Percentiles rank a stretch among this genome's conserved stretches.
phyloP scores from a whole-genome alignment of 2,329 filamentous ascomycete genomes.

The Zasmidium cellare region DNA sequence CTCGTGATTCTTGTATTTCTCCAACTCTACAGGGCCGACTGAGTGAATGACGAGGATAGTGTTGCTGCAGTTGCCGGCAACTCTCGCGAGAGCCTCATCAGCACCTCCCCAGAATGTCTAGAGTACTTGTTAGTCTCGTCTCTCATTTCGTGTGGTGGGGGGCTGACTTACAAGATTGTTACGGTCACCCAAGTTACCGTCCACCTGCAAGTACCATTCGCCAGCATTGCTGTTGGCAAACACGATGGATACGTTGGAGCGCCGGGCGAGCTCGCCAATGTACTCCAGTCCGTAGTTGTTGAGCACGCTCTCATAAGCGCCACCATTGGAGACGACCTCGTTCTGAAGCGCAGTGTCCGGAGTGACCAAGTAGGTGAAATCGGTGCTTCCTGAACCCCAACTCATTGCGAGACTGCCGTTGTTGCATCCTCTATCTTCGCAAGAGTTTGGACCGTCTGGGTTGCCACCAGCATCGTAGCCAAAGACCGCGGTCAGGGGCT shows the following conservation, averaged over 20 bases:
- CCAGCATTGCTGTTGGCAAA: slow-evolving; percentile 52
- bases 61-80: slow-evolving; percentile 37
- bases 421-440: slow-evolving; percentile 45
- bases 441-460: slow-evolving; percentile 49
- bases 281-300: slow-evolving; percentile 28
- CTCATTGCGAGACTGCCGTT: slow-evolving; percentile 47
- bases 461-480: slow-evolving; percentile 52
- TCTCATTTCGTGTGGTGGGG: neutral
- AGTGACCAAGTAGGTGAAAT: slow-evolving; percentile 35
- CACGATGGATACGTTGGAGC: slow-evolving; percentile 41
- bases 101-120: slow-evolving; percentile 41
- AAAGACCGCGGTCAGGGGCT: slow-evolving; percentile 51
- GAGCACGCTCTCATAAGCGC: slow-evolving; percentile 27
- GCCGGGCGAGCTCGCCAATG: slow-evolving; percentile 31
- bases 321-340: slow-evolving; percentile 23
- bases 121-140: neutral
- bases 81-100: slow-evolving; percentile 62
- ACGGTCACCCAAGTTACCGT: slow-evolving; percentile 46
- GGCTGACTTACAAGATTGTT: slow-evolving; percentile 38
- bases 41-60: slow-evolving; percentile 34
- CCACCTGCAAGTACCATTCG: slow-evolving; percentile 51
- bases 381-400: slow-evolving; percentile 48
- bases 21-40: slow-evolving; percentile 28
- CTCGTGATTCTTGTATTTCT: slow-evolving; percentile 31
- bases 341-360: slow-evolving; percentile 32